These are phyloP conservation scores for Apiospora saccharicola DNA, from an alignment of 2,329 filamentous ascomycete genomes.

Conservation along the genomic window DNA sequence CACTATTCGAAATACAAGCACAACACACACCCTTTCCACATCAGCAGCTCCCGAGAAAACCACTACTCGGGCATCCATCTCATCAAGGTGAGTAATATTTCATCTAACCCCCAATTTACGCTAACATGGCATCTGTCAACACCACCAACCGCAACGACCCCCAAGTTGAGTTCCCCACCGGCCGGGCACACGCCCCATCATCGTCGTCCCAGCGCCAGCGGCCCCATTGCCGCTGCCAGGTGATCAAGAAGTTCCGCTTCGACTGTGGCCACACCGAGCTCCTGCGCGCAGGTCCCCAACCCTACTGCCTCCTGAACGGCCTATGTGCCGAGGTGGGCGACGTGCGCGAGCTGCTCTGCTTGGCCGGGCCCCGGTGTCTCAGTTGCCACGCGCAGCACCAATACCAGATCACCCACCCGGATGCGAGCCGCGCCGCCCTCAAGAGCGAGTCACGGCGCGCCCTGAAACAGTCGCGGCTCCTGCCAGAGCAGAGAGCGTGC, in stretches of 20 bases:
- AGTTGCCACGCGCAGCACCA: neutral
- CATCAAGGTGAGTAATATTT: neutral
- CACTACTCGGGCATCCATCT: too few species aligned
- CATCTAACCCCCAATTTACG: too few species aligned
- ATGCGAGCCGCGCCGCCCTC: neutral
- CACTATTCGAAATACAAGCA: too few species aligned
- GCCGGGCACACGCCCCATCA: neutral
- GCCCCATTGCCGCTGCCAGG: neutral
- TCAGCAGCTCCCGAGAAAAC: too few species aligned
- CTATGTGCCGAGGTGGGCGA: neutral
- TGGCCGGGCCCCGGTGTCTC: neutral
- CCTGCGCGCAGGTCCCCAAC: neutral
- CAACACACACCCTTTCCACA: too few species aligned
- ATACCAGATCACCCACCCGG: neutral
- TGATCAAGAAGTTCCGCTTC: neutral
- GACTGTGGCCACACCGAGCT: neutral
- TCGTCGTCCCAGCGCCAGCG: neutral
- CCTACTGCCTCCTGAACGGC: slow-evolving; percentile 2
- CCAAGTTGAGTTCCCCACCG: neutral
- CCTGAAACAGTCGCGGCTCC: neutral
- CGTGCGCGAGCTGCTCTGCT: neutral
- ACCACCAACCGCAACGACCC: too few species aligned
- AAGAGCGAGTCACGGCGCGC: neutral
- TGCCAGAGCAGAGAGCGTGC: neutral
- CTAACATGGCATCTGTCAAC: too few species aligned